A percentile compares a stretch with the other conserved stretches of the same genome.
phyloP scores from a whole-genome alignment of 305 asterid genomes.

The Salvia sclarea region DNA sequence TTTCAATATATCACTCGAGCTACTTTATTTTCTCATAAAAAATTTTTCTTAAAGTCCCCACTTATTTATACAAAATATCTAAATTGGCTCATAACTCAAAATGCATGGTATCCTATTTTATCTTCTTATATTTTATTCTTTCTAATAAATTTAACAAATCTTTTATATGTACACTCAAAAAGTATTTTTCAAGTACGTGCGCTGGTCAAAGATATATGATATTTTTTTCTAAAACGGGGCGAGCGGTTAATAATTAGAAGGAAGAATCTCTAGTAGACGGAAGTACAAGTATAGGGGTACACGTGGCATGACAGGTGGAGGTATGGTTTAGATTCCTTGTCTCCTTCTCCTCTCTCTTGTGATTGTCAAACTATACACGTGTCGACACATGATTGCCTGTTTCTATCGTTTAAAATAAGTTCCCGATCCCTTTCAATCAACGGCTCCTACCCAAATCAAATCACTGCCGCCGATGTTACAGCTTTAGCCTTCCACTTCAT shows the following conservation, averaged over 20 bases:
- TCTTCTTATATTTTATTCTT: too few species aligned
- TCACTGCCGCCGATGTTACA: constrained; percentile 16
- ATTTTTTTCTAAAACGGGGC: too few species aligned
- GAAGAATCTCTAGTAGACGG: neutral
- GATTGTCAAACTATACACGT: constrained; percentile 24
- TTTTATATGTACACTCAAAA: too few species aligned
- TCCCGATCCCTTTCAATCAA: constrained; percentile 22
- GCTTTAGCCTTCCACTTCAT: constrained; percentile 27
- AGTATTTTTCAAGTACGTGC: too few species aligned
- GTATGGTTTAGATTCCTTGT: constrained; percentile 3
- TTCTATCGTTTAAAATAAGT: neutral
- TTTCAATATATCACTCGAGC: too few species aligned
- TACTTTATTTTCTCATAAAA: too few species aligned
- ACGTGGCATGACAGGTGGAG: constrained; percentile 26
- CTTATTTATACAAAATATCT: too few species aligned
- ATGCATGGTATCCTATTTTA: too few species aligned
- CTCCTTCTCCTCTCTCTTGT: neutral
- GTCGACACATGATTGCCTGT: constrained; percentile 17
- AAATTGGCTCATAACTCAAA: too few species aligned
- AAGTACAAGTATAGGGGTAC: neutral
- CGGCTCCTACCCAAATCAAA: constrained; percentile 23
- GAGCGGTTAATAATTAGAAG: neutral
- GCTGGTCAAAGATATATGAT: too few species aligned
- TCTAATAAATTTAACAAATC: too few species aligned
- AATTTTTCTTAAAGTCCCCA: too few species aligned